Base-by-base conservation (phyloP, 495 filamentous ascomycete species). In the Pyronema omphalodes region DNA sequence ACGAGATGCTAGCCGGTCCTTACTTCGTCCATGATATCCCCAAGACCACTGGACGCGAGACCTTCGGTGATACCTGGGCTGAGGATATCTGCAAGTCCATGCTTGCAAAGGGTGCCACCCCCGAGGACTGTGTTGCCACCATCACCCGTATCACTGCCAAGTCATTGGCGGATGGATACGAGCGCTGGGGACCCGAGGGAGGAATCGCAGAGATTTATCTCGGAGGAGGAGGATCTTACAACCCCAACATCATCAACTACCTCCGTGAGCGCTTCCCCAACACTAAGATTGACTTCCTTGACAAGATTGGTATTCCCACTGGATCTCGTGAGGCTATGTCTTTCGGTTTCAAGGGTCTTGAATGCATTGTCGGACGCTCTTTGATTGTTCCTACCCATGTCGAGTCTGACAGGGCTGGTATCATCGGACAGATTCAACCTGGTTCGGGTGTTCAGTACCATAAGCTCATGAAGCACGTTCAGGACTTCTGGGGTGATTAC, bases 221-320 rank as follows among this genome's bases (percentile, higher is more conserved):
- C 34, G 59, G 61, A 51, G 64, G 64, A 33, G 62, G 62, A 36
- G 64, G 64, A 12, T 58, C 62, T 9, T 63, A 60, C 56, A 66
- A 66, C 56, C 62, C 61, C 9, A 65, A 62, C 53, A 66, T 65
- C 55, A 58, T 60, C 52, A 51, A 60, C 51, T 66, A 62, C 52
- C 59, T 66, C 35, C 52, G 54, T 37, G 45, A 60, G 37, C 58
- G 55, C 41, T 41, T 63, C 44, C 61, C 61, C 6, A 54, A 64
- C 14, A 64, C 61, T 17, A 53, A 52, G 43, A 66, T 66, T 36
- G 36, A 55, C 9, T 23, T 49, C 37, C 35, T 66, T 8, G 57
- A 61, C 44, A 61, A 50, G 36, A 56, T 60, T 37, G 57, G 61
- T 14, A 59, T 66, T 41, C 63, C 63, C 9, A 41, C 37, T 43